Evolutionary conservation across 2,329 filamentous ascomycete genomes (phyloP), one percentile per base, ranked within the genome.

Genomic region (Phymatotrichopsis omnivora): DNA sequence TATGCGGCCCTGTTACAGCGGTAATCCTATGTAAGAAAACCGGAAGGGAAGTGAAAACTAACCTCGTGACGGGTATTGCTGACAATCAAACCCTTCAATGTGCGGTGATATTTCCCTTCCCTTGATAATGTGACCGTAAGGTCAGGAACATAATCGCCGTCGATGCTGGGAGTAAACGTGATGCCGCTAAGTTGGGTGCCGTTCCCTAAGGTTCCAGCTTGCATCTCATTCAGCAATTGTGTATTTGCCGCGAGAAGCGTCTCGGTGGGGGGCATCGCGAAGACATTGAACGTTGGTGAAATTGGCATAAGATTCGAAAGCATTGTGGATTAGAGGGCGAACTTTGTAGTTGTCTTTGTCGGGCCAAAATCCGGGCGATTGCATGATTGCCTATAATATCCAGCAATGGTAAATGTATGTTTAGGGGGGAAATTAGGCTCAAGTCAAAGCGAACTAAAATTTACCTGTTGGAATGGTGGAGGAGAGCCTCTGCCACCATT

Each of bases 401-500:
- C n/a, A n/a, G n/a, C n/a, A n/a, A n/a, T n/a, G n/a, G n/a, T n/a
- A n/a, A n/a, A n/a, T n/a, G n/a, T n/a, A n/a, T n/a, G n/a, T n/a
- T n/a, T n/a, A n/a, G 24, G 5, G 11, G 34, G 27, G 5, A 8
- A 24, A n/a, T n/a, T n/a, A n/a, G n/a, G n/a, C n/a, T n/a, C n/a
- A n/a, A n/a, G 30, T 30, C 3, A 16, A 20, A n/a, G 24, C 12
- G 22, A 34, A 24, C 11, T 19, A 42, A 36, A 5, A n/a, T n/a
- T n/a, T 20, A 51, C 49, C 46, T 54, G 52, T 14, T 54, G 46
- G 29, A 47, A 54, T 24, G 52, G 49, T 28, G 45, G 44, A 7
- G 47, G 34, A 17, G 27, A 25, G 4, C 38, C 29, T 23, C 45
- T 17, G 14, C 69, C 69, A 3, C 68, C 66, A 14, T 67, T 58